Conservation (phyloP, 495 filamentous ascomycete species). For the Thermochaetoides thermophila region DNA sequence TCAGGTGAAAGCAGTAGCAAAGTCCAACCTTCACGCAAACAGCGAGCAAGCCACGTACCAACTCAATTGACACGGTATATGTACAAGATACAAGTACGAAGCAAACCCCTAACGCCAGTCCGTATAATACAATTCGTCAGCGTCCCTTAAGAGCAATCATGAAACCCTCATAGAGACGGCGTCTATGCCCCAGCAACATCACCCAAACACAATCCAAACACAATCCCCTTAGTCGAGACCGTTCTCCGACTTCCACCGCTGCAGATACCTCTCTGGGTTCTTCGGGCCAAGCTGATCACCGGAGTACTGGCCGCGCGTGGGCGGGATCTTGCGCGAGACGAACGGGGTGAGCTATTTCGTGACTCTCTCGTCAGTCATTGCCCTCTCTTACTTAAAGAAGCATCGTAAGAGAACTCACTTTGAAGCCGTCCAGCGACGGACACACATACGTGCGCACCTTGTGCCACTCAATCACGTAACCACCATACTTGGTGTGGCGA, state of each 20-base stretch:
- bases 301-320: slow-evolving; percentile 33
- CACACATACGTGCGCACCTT: slow-evolving; percentile 87
- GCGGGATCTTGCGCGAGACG: slow-evolving; percentile 49
- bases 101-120: no score
- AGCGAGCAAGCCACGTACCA: no score
- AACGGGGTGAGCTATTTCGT: slow-evolving; percentile 76
- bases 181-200: neutral
- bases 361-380: neutral
- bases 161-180: no score
- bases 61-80: no score
- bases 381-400: neutral
- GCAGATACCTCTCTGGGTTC: slow-evolving; percentile 44
- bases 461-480: slow-evolving; percentile 64
- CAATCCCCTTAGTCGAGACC: slow-evolving; percentile 36
- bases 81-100: no score
- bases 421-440: slow-evolving; percentile 54
- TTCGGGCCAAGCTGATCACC: slow-evolving; percentile 33
- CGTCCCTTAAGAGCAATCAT: no score
- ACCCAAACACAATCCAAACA: neutral
- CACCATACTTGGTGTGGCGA: slow-evolving; percentile 68
- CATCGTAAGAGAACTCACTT: slow-evolving; percentile 36
- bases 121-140: no score
- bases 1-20: no score
- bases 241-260: slow-evolving; percentile 56
- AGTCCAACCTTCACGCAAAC: no score